phyloP scores from a whole-genome alignment of 495 filamentous ascomycete genomes.

The Trichoderma parareesei region DNA sequence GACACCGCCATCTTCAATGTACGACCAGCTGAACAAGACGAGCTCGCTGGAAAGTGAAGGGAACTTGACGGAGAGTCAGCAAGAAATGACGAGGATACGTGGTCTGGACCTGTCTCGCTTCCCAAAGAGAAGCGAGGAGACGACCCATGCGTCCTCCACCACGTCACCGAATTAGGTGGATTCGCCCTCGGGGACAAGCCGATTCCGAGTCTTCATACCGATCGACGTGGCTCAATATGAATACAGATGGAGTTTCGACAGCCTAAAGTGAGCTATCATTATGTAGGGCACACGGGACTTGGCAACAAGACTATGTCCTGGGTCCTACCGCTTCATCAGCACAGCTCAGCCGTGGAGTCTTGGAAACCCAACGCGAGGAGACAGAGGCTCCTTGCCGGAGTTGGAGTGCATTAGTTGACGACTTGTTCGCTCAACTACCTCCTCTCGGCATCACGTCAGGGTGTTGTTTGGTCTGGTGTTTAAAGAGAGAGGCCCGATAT shows the following conservation, averaged over 20 bases:
- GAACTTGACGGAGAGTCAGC: too few relatives aligned
- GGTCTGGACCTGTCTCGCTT: too few relatives aligned
- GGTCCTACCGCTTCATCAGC: background rate
- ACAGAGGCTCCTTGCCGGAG: background rate
- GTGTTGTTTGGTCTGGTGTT: background rate
- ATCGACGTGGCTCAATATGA: background rate
- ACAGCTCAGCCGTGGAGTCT: background rate
- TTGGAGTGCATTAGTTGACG: background rate
- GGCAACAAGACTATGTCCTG: too few relatives aligned
- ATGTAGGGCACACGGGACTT: background rate
- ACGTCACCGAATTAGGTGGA: too few relatives aligned
- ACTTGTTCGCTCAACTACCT: background rate
- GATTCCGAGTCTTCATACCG: background rate
- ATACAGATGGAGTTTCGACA: background rate
- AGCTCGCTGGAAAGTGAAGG: too few relatives aligned
- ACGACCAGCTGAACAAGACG: background rate
- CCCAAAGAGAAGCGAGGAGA: too few relatives aligned
- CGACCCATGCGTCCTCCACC: too few relatives aligned
- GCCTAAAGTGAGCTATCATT: background rate
- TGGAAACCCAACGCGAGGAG: background rate
- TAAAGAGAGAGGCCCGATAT: background rate
- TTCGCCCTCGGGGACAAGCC: too few relatives aligned
- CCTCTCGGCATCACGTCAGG: background rate
- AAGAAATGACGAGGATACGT: too few relatives aligned
- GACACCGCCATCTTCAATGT: background rate